Conservation (phyloP, 1,284 basidiomycete genomes). For the Cryptococcus amylolentus region DNA sequence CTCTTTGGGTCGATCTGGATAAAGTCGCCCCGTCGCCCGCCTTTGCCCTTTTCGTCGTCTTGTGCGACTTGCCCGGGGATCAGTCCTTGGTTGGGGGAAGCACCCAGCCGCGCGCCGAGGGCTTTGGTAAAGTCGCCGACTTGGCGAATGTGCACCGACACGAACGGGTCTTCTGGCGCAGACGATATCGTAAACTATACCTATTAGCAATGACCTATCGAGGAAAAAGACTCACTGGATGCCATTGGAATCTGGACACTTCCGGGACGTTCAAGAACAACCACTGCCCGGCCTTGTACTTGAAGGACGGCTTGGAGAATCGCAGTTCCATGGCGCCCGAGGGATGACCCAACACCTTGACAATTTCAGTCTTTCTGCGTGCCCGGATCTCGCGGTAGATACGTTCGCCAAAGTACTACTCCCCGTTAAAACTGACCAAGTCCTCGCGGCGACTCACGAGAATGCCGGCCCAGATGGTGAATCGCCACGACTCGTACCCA, state of each 20-base stretch:
- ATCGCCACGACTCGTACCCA: constrained; percentile 81
- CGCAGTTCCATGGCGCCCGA: constrained; percentile 80
- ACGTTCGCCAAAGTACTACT: constrained; percentile 71
- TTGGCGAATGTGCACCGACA: constrained; percentile 84
- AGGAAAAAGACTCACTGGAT: constrained; percentile 61
- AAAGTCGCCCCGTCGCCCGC: constrained; percentile 63
- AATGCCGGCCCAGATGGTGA: constrained; percentile 79
- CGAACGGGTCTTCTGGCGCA: constrained; percentile 83
- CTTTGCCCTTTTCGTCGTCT: constrained; percentile 14
- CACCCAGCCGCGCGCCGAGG: constrained; percentile 76
- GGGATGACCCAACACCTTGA: constrained; percentile 54
- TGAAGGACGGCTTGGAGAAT: constrained; percentile 81
- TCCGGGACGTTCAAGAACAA: constrained; percentile 82
- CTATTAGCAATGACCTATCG: background rate
- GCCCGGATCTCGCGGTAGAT: constrained; percentile 74
- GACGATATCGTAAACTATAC: constrained; percentile 79
- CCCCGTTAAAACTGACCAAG: background rate
- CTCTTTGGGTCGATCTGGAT: constrained; percentile 64
- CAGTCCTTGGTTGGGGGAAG: constrained; percentile 59
- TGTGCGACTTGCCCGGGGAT: constrained; percentile 51
- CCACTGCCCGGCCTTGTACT: constrained; percentile 86
- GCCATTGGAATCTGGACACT: constrained; percentile 78
- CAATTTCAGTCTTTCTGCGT: constrained; percentile 67
- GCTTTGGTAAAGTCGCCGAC: constrained; percentile 77
- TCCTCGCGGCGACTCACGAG: constrained; percentile 42